Evolutionary conservation across 2,329 filamentous ascomycete species (phyloP).

Genomic region (Dendrostoma leiphaemia): DNA sequence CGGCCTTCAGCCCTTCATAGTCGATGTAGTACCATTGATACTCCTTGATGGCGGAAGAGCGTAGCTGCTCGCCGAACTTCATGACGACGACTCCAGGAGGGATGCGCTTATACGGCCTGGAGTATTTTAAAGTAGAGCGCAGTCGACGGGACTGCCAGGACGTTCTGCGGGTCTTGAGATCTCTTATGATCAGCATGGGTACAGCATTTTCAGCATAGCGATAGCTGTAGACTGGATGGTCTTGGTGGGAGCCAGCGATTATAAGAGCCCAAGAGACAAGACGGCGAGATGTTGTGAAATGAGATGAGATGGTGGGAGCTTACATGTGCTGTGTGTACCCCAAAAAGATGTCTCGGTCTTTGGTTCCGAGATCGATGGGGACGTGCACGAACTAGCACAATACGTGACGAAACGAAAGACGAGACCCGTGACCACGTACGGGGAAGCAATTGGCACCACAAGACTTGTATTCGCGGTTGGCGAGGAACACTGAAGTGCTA

Average conservation of each 20-base stretch:
- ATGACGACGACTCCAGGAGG: constrained; percentile 58
- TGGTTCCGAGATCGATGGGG: too few species aligned
- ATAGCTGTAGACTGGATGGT: neutral
- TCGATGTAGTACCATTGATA: constrained; percentile 99
- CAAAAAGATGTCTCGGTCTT: neutral
- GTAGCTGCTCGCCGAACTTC: constrained; percentile 95
- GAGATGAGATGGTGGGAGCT: neutral
- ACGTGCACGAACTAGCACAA: neutral
- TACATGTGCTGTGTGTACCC: too few species aligned
- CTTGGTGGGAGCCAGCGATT: neutral
- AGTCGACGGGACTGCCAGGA: constrained; percentile 37
- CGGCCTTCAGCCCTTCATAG: constrained; percentile 89
- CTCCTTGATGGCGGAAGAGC: constrained; percentile 92
- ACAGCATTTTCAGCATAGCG: neutral
- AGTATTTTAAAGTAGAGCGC: constrained; percentile 19
- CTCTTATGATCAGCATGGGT: constrained; percentile 52
- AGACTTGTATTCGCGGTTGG: too few species aligned
- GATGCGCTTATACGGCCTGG: constrained; percentile 33
- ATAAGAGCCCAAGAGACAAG: neutral
- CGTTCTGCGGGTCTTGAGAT: constrained; percentile 42
- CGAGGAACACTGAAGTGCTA: neutral
- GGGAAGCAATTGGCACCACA: neutral
- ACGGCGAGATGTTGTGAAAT: neutral
- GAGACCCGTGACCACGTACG: neutral
- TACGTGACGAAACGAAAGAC: neutral